Evolutionary conservation across 441 rosid genomes (phyloP).

Genomic region (Pelargonium australe): DNA sequence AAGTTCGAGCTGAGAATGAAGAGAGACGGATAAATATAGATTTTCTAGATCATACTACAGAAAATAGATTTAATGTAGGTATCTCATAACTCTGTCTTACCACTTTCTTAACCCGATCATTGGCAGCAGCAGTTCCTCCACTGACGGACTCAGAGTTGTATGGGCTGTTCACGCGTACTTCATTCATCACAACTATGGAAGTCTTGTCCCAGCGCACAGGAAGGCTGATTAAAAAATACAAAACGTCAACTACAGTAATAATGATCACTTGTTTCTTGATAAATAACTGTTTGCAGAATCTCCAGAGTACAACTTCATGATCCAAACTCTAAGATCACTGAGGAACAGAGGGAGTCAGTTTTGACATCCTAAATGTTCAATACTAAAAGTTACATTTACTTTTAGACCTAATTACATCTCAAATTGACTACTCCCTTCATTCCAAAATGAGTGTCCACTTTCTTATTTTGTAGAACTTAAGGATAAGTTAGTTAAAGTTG

Average conservation of each 20-base stretch:
- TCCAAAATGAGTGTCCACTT: too few species aligned
- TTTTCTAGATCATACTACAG: constrained; percentile 8
- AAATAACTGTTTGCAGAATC: too few species aligned
- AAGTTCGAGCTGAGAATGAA: constrained; percentile 52
- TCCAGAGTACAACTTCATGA: background rate
- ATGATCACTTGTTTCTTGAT: background rate
- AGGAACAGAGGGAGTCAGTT: background rate
- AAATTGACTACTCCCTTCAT: background rate
- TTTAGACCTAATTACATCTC: background rate
- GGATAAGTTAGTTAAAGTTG: too few species aligned
- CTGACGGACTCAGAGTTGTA: constrained; percentile 70
- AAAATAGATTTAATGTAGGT: background rate
- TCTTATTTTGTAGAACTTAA: too few species aligned
- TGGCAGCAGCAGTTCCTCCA: constrained; percentile 90
- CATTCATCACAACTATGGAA: constrained; percentile 74
- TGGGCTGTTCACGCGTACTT: constrained; percentile 81
- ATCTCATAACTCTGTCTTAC: constrained; percentile 38
- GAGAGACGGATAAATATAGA: constrained; percentile 9
- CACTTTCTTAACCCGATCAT: constrained; percentile 91
- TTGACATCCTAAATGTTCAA: background rate
- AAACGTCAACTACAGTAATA: constrained; percentile 5
- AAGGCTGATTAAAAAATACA: constrained; percentile 40
- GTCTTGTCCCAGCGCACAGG: constrained; percentile 96
- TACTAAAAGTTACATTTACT: background rate
- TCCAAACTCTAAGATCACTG: background rate